Evolutionary conservation across 75 land plant species (phyloP), one percentile per base, ranked within the genome.

Genomic region (Selaginella tamariscina): DNA sequence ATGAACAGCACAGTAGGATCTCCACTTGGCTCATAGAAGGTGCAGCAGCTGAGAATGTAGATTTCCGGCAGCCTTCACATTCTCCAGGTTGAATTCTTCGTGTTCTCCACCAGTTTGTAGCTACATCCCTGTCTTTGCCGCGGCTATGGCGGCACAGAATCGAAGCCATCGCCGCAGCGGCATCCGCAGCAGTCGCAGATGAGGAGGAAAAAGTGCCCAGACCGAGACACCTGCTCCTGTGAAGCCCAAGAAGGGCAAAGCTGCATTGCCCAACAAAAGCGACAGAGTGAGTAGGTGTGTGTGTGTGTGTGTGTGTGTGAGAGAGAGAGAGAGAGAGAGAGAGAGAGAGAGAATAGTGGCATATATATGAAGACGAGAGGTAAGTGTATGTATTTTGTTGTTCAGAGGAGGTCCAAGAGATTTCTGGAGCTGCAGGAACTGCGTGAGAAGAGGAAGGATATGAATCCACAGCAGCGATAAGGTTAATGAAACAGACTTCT

Each of bases 201-300:
- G 49, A 39, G 49, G 49, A 39, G 5, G 49, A 39, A 15, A 15
- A 39, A 39, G 49, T n/a, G n/a, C n/a, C n/a, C n/a, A 39, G 49
- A 15, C 49, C 11, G 49, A 39, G 49, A 39, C 49, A 15, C 49
- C 49, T 15, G 49, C 49, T 5, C n/a, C n/a, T n/a, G 2, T 67
- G 29, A 90, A 90, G 80, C 88, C 84, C 33, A 90, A 90, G 81
- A 90, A 74, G 56, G 93, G 96, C n/a, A 88, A 91, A 60, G 88
- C 96, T 22, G 88, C 96, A 0, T 71, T 91, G 74, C 86, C 71
- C 20, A 65, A 85, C 59, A 91, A 91, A 75, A 70, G 93, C 56
- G 96, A 91, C 68, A 72, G 96, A 32, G 96, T 91, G 80, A 68
- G 76, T 65, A 1, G 29, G 30, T 39, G 9, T 68, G 23, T 68